Percentiles rank a stretch among this genome's conserved stretches.
These are phyloP conservation scores for Kernera saxatilis DNA, from an alignment of 345 rosid species.

Conservation along the genomic window DNA sequence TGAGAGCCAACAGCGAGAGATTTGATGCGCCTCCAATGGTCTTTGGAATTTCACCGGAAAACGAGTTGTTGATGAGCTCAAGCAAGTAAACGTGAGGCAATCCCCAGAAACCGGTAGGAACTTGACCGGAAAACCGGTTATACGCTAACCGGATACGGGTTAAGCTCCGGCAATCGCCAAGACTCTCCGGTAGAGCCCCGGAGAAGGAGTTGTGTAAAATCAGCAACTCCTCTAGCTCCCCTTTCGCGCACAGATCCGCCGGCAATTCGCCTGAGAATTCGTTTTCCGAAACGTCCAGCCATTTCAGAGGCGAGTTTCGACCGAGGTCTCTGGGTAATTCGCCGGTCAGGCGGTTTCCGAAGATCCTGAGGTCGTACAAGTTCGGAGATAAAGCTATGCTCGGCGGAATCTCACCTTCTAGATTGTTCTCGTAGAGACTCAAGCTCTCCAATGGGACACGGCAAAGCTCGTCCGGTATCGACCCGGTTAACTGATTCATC, in stretches of 20 bases:
- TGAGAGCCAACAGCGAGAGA: conserved; percentile 56
- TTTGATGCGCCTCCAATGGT: conserved; percentile 57
- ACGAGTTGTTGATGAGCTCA: conserved; percentile 55
- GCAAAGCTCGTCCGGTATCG: conserved; percentile 71
- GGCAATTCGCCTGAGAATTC: conserved; percentile 64
- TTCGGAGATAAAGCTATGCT: conserved; percentile 60
- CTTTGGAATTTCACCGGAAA: conserved; percentile 63
- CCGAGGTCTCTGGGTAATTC: conserved; percentile 70
- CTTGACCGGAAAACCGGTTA: conserved; percentile 69
- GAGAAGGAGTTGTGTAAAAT: conserved; percentile 61
- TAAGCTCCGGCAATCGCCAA: conserved; percentile 57
- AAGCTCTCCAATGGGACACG: conserved; percentile 72
- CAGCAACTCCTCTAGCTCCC: conserved; percentile 69
- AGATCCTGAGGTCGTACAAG: conserved; percentile 78
- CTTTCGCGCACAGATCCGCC: conserved; percentile 52
- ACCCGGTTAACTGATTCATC: conserved; percentile 72
- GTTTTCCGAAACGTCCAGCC: conserved; percentile 76
- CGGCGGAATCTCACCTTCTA: conserved; percentile 63
- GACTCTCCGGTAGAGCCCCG: conserved; percentile 57
- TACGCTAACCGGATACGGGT: conserved; percentile 63
- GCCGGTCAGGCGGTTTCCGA: conserved; percentile 60
- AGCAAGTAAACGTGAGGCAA: conserved; percentile 72
- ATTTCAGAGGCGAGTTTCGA: conserved; percentile 61
- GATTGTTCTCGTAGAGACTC: conserved; percentile 72
- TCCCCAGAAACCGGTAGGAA: conserved; percentile 84